These are phyloP conservation scores for Umbilicus rupestris DNA, from an alignment of 164 flowering plant genomes.

Conservation along the genomic window DNA sequence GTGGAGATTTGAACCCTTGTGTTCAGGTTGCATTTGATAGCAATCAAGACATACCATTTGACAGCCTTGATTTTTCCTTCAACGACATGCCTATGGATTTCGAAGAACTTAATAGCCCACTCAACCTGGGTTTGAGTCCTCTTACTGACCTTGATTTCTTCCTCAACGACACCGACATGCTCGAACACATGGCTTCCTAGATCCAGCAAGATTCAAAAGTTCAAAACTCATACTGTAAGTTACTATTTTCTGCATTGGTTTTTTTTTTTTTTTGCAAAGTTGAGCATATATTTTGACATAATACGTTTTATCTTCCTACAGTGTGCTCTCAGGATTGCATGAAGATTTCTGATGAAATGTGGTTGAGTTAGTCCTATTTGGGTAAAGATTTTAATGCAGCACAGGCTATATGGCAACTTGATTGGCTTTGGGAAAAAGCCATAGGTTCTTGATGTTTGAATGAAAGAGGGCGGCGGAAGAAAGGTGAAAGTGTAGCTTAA, in stretches of 20 bases:
- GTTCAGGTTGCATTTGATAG: not conserved
- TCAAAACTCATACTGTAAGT: not conserved
- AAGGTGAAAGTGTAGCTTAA: not conserved
- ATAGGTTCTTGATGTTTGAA: not conserved
- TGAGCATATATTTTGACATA: not conserved
- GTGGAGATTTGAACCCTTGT: not conserved
- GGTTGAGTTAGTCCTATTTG: not conserved
- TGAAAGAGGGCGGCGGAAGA: no score
- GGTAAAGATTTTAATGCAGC: not conserved
- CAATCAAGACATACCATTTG: conserved; percentile 6
- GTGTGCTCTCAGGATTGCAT: not conserved
- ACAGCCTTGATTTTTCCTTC: conserved; percentile 3
- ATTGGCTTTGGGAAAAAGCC: not conserved
- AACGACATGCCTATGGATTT: conserved; percentile 8
- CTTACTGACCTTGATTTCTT: conserved; percentile 3
- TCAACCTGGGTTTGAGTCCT: conserved; percentile 2
- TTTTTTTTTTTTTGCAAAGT: not conserved
- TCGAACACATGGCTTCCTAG: conserved; percentile 6
- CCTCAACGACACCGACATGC: conserved; percentile 4
- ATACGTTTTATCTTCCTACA: not conserved
- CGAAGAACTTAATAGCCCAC: not conserved
- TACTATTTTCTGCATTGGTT: not conserved
- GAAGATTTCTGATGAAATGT: not conserved
- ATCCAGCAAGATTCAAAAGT: not conserved
- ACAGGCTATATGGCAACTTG: not conserved